These are phyloP conservation scores for Athelia sp. DNA, from an alignment of 1,284 basidiomycete species.

Conservation along the genomic window DNA sequence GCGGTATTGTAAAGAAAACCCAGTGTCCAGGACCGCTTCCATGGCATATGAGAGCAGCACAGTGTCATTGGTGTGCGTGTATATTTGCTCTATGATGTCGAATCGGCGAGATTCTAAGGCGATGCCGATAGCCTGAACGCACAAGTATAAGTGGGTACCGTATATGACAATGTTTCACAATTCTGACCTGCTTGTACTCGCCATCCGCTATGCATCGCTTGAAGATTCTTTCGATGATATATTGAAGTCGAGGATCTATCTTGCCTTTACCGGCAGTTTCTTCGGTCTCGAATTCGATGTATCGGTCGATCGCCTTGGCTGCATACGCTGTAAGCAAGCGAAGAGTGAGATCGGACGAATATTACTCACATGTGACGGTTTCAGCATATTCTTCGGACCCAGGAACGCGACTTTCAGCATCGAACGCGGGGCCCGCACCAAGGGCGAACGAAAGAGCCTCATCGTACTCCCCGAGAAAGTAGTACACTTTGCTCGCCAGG, in stretches of 20 bases:
- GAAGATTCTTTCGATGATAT: constrained; percentile 87
- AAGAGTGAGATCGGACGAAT: constrained; percentile 2
- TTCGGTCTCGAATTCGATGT: constrained; percentile 61
- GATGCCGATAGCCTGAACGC: constrained; percentile 80
- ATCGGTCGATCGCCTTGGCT: constrained; percentile 95
- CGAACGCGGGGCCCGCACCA: constrained; percentile 83
- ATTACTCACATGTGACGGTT: constrained; percentile 82
- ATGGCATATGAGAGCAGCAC: constrained; percentile 85
- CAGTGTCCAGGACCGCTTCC: constrained; percentile 82
- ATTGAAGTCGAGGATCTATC: constrained; percentile 74
- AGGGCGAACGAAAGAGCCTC: constrained; percentile 92
- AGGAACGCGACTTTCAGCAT: constrained; percentile 58
- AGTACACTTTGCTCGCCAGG: constrained; percentile 93
- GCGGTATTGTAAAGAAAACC: constrained; percentile 77
- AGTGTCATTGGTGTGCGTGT: constrained; percentile 67
- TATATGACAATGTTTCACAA: not conserved
- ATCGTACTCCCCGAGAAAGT: constrained; percentile 89
- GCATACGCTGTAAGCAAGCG: constrained; percentile 8
- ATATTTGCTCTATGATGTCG: constrained; percentile 79
- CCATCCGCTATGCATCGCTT: constrained; percentile 78
- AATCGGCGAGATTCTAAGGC: constrained; percentile 86
- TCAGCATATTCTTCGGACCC: constrained; percentile 86
- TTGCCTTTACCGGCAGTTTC: constrained; percentile 44
- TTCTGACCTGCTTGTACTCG: constrained; percentile 80
- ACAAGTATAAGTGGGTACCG: constrained; percentile 4